A percentile compares a stretch with the other conserved stretches of the same genome.
These are phyloP conservation scores for Erysiphe pulchra DNA, from an alignment of 2,329 filamentous ascomycete genomes.

Conservation along the genomic window DNA sequence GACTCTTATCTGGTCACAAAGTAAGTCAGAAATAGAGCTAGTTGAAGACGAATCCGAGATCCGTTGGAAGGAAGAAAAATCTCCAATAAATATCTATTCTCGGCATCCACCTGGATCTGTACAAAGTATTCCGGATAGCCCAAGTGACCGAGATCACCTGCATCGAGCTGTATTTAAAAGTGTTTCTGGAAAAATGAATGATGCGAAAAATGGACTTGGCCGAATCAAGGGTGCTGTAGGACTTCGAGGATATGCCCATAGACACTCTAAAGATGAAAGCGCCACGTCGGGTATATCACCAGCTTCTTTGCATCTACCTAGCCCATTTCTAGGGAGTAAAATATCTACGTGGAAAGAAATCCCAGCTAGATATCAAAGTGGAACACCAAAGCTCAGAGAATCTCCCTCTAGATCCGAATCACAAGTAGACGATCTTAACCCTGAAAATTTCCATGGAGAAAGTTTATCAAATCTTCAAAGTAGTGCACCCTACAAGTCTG, in stretches of 20 bases:
- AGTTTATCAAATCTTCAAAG: neutral
- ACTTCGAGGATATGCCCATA: constrained; percentile 21
- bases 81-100: constrained; percentile 19
- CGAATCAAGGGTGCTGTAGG: constrained; percentile 72
- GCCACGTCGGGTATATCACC: constrained; percentile 5
- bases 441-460: neutral
- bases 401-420: neutral
- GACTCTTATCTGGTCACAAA: constrained; percentile 19
- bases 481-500: neutral
- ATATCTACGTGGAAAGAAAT: constrained; percentile 39
- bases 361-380: constrained; percentile 28
- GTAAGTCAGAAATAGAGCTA: constrained; percentile 24
- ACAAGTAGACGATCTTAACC: neutral
- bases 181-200: constrained; percentile 52
- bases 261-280: constrained; percentile 27
- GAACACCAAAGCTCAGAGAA: constrained; percentile 6
- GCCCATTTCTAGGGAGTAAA: constrained; percentile 17
- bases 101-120: constrained; percentile 20
- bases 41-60: constrained; percentile 24
- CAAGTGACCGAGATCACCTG: constrained; percentile 29
- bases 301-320: constrained; percentile 1
- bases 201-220: constrained; percentile 59
- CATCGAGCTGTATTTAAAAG: constrained; percentile 50
- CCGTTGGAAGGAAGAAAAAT: constrained; percentile 18
- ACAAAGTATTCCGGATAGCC: constrained; percentile 21